phyloP scores from a whole-genome alignment of 2,329 filamentous ascomycete genomes.

The Claviceps sp. region DNA sequence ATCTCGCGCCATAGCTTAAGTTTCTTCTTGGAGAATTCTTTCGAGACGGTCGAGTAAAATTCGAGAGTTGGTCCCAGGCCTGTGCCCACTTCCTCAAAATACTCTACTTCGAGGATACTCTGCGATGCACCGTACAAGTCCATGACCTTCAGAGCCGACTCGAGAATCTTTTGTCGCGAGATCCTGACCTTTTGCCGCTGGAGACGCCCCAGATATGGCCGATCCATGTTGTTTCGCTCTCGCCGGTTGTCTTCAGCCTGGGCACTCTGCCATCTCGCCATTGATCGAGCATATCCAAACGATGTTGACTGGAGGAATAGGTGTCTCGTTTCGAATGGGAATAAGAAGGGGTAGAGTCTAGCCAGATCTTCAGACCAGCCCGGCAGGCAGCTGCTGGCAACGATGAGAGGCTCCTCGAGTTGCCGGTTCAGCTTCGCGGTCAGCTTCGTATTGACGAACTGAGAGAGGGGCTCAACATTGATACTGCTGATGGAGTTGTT shows the following conservation, averaged over 20 bases:
- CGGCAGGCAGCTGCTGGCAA: conserved; percentile 90
- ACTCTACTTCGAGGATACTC: conserved; percentile 92
- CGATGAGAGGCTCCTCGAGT: conserved; percentile 88
- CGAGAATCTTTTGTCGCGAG: conserved; percentile 82
- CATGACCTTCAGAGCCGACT: conserved; percentile 97
- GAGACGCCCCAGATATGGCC: conserved; percentile 78
- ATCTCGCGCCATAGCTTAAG: conserved; percentile 93
- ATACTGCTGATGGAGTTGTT: conserved; percentile 55
- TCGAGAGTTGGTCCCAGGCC: conserved; percentile 90
- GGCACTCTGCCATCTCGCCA: conserved; percentile 93
- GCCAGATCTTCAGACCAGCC: conserved; percentile 94
- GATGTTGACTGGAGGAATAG: conserved; percentile 96
- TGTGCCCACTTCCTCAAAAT: conserved; percentile 96
- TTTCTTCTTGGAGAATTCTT: conserved; percentile 95
- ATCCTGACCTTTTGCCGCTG: conserved; percentile 98
- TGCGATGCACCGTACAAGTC: conserved; percentile 95
- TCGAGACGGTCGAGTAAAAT: conserved; percentile 95
- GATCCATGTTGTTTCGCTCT: conserved; percentile 80
- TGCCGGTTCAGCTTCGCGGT: conserved; percentile 96
- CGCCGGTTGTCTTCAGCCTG: conserved; percentile 66
- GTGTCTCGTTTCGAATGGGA: conserved; percentile 94
- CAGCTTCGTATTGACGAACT: conserved; percentile 97
- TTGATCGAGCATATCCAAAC: conserved; percentile 93
- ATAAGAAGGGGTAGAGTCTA: conserved; percentile 87
- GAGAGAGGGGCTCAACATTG: conserved; percentile 70